Evolutionary conservation across 1,284 basidiomycete species (phyloP), one percentile per base, ranked within the genome.

Genomic region (Apiotrichum porosum): DNA sequence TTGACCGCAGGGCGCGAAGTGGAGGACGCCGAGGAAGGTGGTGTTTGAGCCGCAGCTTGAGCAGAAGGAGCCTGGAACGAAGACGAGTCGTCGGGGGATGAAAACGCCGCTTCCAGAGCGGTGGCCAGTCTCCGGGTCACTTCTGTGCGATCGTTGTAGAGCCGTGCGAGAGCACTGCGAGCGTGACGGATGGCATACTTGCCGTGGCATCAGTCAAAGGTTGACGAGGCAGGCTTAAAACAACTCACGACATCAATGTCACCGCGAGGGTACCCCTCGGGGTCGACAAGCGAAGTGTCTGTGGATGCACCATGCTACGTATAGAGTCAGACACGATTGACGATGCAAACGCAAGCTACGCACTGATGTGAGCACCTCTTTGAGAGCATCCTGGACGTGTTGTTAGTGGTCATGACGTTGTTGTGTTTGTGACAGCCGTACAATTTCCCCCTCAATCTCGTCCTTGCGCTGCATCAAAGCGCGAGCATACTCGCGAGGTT

Each of bases 241-340:
- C 26, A 28, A 57, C 66, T 23, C 38, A 68, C 69, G 17, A 94
- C 78, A 64, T 94, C 90, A 44, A 76, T 74, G 51, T 77, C 76
- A 13, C 81, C 82, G 10, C 88, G 79, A 1, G 91, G 91, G 69
- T 88, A 94, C 6, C 90, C 91, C 49, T 92, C 84, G 0, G 76
- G 60, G 63, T 93, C 89, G 40, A 93, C 79, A 28, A 94, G 80
- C 0, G 86, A 81, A 0, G 85, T 82, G 10, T 57, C 58, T 9
- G 47, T 38, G 14, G 58, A 65, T 3, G 58, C 57, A 9, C 59
- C 61, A 52, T 73, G 67, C 70, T 71, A 37, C 28, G 37, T 10
- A 34, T 19, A 10, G 9, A 12, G 1, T 22, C 15, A 37, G n/a
- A 8, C 13, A 2, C 10, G 2, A 21, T 9, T 13, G 14, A 10